Evolutionary conservation across 225 moss, liverwort and hornwort genomes (phyloP).

Genomic region (Physcomitrellopsis africana): DNA sequence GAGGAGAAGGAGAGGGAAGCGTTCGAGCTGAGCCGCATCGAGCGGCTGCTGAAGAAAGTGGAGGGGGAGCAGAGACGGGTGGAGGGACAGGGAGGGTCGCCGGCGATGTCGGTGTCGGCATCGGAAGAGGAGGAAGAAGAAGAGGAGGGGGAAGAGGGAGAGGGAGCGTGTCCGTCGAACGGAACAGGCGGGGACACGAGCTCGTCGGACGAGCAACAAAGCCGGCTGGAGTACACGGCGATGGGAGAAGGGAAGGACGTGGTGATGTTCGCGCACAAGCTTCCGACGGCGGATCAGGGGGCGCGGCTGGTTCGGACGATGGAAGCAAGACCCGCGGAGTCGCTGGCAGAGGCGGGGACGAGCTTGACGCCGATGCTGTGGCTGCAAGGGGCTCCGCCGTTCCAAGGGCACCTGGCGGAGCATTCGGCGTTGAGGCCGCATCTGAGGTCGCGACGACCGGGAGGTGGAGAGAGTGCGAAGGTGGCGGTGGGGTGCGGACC

Average conservation of each 20-base stretch:
- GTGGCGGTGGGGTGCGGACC: slow-evolving; percentile 2
- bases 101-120: slow-evolving; percentile 2
- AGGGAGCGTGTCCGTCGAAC: slow-evolving; percentile 33
- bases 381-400: slow-evolving; percentile 60
- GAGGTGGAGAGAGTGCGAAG: slow-evolving; percentile 16
- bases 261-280: slow-evolving; percentile 90
- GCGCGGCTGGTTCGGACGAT: slow-evolving; percentile 64
- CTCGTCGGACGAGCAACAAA: slow-evolving; percentile 63
- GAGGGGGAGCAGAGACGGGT: slow-evolving; percentile 72
- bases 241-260: slow-evolving; percentile 90
- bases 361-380: slow-evolving; percentile 74
- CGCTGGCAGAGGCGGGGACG: slow-evolving; percentile 51
- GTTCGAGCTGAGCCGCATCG: slow-evolving; percentile 70
- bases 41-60: slow-evolving; percentile 69
- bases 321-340: slow-evolving; percentile 54
- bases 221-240: slow-evolving; percentile 55
- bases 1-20: slow-evolving; percentile 69
- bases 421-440: slow-evolving; percentile 44
- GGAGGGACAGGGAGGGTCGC: slow-evolving; percentile 44
- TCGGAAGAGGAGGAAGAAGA: slow-evolving; percentile 48
- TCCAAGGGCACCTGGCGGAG: slow-evolving; percentile 50
- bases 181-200: slow-evolving; percentile 47
- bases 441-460: slow-evolving; percentile 44
- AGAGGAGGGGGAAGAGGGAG: slow-evolving; percentile 32
- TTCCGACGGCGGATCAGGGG: slow-evolving; percentile 91